Percentiles rank a stretch among this genome's conserved stretches.
Evolutionary conservation across 75 land plant species (phyloP).

Genomic region (Ceratopteris richardii): DNA sequence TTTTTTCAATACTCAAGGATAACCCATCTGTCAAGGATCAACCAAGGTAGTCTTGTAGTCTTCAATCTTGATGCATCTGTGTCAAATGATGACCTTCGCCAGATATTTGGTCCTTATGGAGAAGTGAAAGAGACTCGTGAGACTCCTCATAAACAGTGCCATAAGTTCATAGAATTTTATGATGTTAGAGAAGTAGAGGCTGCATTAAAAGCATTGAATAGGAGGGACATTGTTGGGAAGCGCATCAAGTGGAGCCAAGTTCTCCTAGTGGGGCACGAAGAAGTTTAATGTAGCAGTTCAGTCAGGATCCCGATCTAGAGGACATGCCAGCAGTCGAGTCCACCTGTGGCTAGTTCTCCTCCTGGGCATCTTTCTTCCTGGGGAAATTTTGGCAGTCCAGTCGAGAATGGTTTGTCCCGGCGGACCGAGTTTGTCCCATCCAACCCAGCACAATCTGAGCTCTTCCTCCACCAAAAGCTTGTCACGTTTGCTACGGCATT

Average conservation of each 20-base stretch:
- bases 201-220: slow-evolving; percentile 64
- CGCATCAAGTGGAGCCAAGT: slow-evolving; percentile 73
- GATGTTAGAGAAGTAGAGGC: slow-evolving; percentile 85
- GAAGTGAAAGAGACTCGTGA: slow-evolving; percentile 87
- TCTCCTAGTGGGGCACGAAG: slow-evolving; percentile 57
- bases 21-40: slow-evolving; percentile 72
- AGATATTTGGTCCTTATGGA: slow-evolving; percentile 80
- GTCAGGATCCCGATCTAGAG: slow-evolving; percentile 79
- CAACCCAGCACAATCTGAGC: slow-evolving; percentile 44
- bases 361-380: slow-evolving; percentile 54
- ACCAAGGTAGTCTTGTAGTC: slow-evolving; percentile 67
- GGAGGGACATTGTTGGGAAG: slow-evolving; percentile 79
- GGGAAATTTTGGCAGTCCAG: slow-evolving; percentile 58
- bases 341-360: slow-evolving; percentile 78
- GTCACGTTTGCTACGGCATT: slow-evolving; percentile 61
- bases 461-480: slow-evolving; percentile 37
- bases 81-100: slow-evolving; percentile 65
- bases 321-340: slow-evolving; percentile 65
- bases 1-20: slow-evolving; percentile 34
- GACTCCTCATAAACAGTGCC: slow-evolving; percentile 55
- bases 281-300: slow-evolving; percentile 81
- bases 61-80: slow-evolving; percentile 68
- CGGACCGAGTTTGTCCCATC: too few relatives aligned
- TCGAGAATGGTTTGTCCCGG: slow-evolving; percentile 47
- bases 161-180: slow-evolving; percentile 74